These are phyloP conservation scores for Arthonia radiata DNA, from an alignment of 495 filamentous ascomycete genomes.

Conservation along the genomic window DNA sequence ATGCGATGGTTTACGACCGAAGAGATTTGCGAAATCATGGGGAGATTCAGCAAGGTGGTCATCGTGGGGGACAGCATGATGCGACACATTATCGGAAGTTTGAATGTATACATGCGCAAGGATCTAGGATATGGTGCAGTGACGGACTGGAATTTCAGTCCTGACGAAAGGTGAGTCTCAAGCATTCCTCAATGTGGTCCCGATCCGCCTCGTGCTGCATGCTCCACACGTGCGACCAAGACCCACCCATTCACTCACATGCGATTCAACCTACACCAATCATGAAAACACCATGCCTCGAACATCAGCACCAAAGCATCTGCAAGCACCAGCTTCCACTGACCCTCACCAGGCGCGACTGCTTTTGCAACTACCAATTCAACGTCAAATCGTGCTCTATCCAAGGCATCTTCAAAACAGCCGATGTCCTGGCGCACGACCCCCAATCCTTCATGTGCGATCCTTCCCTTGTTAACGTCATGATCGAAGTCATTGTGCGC, in stretches of 20 bases:
- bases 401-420: constrained; percentile 26
- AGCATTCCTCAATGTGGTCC: background rate
- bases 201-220: too few species aligned
- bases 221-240: too few species aligned
- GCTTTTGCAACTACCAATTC: constrained; percentile 29
- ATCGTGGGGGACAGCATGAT: constrained; percentile 28
- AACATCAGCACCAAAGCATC: too few species aligned
- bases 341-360: constrained; percentile 13
- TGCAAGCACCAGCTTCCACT: constrained; percentile 3
- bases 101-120: constrained; percentile 24
- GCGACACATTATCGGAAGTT: constrained; percentile 24
- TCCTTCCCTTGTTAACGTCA: constrained; percentile 16
- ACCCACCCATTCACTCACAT: too few species aligned
- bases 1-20: constrained; percentile 26
- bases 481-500: constrained; percentile 24
- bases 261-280: too few species aligned
- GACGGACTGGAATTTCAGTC: constrained; percentile 26
- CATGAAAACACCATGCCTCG: too few species aligned
- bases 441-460: constrained; percentile 19
- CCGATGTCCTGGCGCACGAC: constrained; percentile 22
- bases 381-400: constrained; percentile 26
- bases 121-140: constrained; percentile 28
- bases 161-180: constrained; percentile 19
- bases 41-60: constrained; percentile 23
- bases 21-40: constrained; percentile 23